phyloP scores from a whole-genome alignment of 2,329 filamentous ascomycete genomes.

The Xenoacremonium recifei region DNA sequence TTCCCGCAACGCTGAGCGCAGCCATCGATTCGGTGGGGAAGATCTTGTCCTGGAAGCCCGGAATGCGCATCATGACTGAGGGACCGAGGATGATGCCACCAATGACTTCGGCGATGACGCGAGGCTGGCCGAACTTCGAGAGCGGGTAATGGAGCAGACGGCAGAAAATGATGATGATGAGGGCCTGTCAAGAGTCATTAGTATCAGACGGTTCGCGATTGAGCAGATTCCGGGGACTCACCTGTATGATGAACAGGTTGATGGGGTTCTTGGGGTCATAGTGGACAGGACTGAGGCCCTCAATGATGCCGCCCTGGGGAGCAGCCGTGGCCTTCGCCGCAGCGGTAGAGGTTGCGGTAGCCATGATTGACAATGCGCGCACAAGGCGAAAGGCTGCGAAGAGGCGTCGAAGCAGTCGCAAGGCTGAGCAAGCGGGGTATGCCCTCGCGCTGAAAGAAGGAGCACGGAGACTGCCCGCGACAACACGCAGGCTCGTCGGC shows the following conservation, averaged over 20 bases:
- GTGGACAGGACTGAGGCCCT: constrained; percentile 5
- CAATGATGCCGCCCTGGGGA: constrained; percentile 8
- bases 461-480: neutral
- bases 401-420: neutral
- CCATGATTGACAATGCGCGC: neutral
- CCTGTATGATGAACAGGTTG: constrained; percentile 9
- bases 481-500: too few species aligned
- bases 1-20: constrained; percentile 74
- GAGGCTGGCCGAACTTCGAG: constrained; percentile 73
- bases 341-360: neutral
- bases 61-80: constrained; percentile 84
- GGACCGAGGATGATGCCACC: constrained; percentile 84
- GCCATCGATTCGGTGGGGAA: constrained; percentile 76
- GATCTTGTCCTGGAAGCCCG: constrained; percentile 72
- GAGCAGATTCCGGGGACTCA: constrained; percentile 46
- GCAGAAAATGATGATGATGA: constrained; percentile 49
- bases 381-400: neutral
- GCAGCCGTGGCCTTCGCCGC: neutral
- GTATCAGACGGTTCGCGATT: constrained; percentile 44
- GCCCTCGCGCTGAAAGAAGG: too few species aligned
- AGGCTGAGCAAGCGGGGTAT: neutral
- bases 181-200: constrained; percentile 27
- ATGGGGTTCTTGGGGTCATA: constrained; percentile 11
- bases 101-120: constrained; percentile 81
- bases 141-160: constrained; percentile 69